Conservation (phyloP, 2,329 filamentous ascomycete species). For the Aspergillus sp. region DNA sequence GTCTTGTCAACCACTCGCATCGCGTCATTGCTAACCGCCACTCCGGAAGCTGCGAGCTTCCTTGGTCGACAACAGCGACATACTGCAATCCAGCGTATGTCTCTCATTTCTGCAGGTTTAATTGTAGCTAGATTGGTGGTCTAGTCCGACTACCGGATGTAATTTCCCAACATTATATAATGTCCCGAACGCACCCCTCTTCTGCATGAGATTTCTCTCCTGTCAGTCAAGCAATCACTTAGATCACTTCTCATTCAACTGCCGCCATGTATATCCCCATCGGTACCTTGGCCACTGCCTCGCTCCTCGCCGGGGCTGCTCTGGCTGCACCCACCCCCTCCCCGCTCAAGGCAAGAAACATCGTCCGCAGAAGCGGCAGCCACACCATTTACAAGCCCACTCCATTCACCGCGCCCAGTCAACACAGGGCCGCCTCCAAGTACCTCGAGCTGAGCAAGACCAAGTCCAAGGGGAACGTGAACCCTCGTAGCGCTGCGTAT, state of each 20-base stretch:
- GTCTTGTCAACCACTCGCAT: not conserved
- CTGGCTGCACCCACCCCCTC: slow-evolving; percentile 2
- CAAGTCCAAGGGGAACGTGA: not conserved
- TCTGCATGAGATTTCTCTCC: not conserved
- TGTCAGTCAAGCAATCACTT: not conserved
- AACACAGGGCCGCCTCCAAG: not conserved
- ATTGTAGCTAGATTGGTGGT: not conserved
- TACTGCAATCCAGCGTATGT: not conserved
- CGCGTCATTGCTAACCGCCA: not conserved
- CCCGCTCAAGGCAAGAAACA: not conserved
- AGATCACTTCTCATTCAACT: not conserved
- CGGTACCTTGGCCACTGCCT: not conserved
- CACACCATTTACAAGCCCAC: slow-evolving; percentile 17
- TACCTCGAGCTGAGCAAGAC: slow-evolving; percentile 14
- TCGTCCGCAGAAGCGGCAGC: not conserved
- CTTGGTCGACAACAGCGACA: not conserved
- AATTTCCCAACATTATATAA: slow-evolving; percentile 1
- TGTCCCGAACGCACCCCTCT: not conserved
- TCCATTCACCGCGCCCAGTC: not conserved
- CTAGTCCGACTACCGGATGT: not conserved
- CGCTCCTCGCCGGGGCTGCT: slow-evolving; percentile 1
- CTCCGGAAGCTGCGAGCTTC: not conserved
- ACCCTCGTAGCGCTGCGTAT: slow-evolving; percentile 10
- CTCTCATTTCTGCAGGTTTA: not conserved
- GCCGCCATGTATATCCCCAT: slow-evolving; percentile 2